Conservation (phyloP, 768 basidiomycete genomes). For the Dentipellis fragilis region DNA sequence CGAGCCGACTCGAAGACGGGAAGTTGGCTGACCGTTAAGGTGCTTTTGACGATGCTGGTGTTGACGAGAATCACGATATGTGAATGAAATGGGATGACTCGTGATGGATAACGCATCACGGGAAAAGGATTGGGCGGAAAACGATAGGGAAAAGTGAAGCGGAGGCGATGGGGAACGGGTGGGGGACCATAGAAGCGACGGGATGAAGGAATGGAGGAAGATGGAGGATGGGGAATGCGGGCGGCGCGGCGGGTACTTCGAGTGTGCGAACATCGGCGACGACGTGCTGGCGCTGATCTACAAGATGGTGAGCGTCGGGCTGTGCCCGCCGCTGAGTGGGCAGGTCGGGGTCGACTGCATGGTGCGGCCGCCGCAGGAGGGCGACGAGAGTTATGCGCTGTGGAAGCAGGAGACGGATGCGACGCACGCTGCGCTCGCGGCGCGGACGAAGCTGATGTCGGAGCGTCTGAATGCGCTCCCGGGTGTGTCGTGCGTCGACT, state of each 20-base stretch:
- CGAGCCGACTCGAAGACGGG: too few relatives aligned
- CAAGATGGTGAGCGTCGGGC: conserved; percentile 88
- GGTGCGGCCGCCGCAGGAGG: conserved; percentile 79
- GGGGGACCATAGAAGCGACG: too few relatives aligned
- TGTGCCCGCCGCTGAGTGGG: conserved; percentile 85
- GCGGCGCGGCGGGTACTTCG: conserved; percentile 94
- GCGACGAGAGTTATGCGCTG: conserved; percentile 62
- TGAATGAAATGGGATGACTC: too few relatives aligned
- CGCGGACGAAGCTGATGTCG: conserved; percentile 66
- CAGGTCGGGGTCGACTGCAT: conserved; percentile 92
- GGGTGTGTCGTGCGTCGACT: conserved; percentile 82
- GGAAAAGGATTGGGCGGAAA: too few relatives aligned
- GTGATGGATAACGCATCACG: too few relatives aligned
- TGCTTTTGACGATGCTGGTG: too few relatives aligned
- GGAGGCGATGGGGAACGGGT: too few relatives aligned
- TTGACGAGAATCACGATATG: too few relatives aligned
- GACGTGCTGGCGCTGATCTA: conserved; percentile 82
- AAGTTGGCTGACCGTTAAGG: too few relatives aligned
- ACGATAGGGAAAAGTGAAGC: too few relatives aligned
- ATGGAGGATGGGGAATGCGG: conserved; percentile 99
- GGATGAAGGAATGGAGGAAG: too few relatives aligned
- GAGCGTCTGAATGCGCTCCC: conserved; percentile 67
- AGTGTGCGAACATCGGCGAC: conserved; percentile 71
- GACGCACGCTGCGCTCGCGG: conserved; percentile 66
- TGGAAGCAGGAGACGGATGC: conserved; percentile 83